These are phyloP conservation scores for Leptosphaerulina australis DNA, from an alignment of 2,329 filamentous ascomycete genomes.

Conservation along the genomic window DNA sequence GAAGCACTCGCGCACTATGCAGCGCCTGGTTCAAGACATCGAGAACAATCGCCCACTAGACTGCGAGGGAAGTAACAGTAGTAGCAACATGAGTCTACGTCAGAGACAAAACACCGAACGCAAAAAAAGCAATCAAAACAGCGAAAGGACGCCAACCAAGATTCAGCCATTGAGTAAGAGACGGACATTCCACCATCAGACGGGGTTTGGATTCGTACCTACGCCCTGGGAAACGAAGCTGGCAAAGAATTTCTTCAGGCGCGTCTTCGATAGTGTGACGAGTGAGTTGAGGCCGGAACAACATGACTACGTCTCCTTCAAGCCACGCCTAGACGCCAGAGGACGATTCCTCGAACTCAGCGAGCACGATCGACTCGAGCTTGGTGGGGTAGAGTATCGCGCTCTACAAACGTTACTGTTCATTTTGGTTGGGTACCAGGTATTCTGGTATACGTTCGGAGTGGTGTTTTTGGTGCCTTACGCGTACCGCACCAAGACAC, in stretches of 20 bases:
- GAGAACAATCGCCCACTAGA: conserved; percentile 24
- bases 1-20: conserved; percentile 33
- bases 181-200: conserved; percentile 35
- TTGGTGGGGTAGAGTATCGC: conserved; percentile 61
- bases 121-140: conserved; percentile 1
- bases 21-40: conserved; percentile 33
- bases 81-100: conserved; percentile 12
- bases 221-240: conserved; percentile 40
- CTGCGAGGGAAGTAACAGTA: conserved; percentile 7
- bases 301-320: conserved; percentile 42
- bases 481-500: conserved; percentile 49
- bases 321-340: conserved; percentile 37
- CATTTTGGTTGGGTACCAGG: conserved; percentile 51
- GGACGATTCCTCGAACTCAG: conserved; percentile 47
- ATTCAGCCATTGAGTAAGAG: conserved; percentile 22
- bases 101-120: conserved; percentile 8
- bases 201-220: conserved; percentile 38
- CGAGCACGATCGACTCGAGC: conserved; percentile 50
- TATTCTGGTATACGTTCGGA: conserved; percentile 51
- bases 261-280: conserved; percentile 26
- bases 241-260: conserved; percentile 30
- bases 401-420: conserved; percentile 57
- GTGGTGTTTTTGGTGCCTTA: conserved; percentile 57
- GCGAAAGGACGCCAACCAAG: conserved; percentile 5
- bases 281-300: conserved; percentile 32